These are phyloP conservation scores for Escallonia rubra DNA, from an alignment of 129 eudicot genomes.

Conservation along the genomic window DNA sequence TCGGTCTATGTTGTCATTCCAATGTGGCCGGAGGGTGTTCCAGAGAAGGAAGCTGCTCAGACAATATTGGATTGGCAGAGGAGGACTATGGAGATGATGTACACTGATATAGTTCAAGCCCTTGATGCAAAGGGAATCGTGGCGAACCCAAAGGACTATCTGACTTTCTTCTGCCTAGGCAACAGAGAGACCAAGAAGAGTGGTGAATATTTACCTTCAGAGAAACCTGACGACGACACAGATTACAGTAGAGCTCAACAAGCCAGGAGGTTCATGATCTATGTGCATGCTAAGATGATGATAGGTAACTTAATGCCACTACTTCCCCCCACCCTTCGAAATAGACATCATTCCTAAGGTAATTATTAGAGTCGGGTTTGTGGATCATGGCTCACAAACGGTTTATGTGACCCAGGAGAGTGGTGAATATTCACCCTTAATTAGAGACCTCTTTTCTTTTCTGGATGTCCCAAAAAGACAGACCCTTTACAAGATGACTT, in stretches of 20 bases:
- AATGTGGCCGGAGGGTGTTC: conserved; percentile 18
- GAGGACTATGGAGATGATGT: conserved; percentile 15
- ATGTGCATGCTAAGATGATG: conserved; percentile 17
- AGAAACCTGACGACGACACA: conserved; percentile 11
- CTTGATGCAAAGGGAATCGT: conserved; percentile 3
- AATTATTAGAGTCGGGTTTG: too few relatives aligned
- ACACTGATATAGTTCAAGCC: conserved; percentile 5
- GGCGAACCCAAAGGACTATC: conserved; percentile 9
- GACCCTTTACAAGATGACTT: too few relatives aligned
- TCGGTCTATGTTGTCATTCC: conserved; percentile 10
- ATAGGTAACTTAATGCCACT: conserved; percentile 5
- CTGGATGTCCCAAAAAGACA: too few relatives aligned
- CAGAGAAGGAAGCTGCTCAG: conserved; percentile 11
- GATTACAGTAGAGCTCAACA: conserved; percentile 8
- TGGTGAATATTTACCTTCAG: conserved; percentile 12
- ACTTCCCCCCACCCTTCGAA: too few relatives aligned
- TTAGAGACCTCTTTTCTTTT: too few relatives aligned
- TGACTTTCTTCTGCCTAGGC: conserved; percentile 11
- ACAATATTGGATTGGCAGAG: conserved; percentile 11
- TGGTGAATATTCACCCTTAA: too few relatives aligned
- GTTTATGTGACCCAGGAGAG: too few relatives aligned
- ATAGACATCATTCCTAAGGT: too few relatives aligned
- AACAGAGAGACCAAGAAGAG: conserved; percentile 4
- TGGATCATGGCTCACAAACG: too few relatives aligned
- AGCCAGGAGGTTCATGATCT: conserved; percentile 13